Evolutionary conservation across 2,329 filamentous ascomycete species (phyloP), one percentile per base, ranked within the genome.

Genomic region (Fusarium sp.): DNA sequence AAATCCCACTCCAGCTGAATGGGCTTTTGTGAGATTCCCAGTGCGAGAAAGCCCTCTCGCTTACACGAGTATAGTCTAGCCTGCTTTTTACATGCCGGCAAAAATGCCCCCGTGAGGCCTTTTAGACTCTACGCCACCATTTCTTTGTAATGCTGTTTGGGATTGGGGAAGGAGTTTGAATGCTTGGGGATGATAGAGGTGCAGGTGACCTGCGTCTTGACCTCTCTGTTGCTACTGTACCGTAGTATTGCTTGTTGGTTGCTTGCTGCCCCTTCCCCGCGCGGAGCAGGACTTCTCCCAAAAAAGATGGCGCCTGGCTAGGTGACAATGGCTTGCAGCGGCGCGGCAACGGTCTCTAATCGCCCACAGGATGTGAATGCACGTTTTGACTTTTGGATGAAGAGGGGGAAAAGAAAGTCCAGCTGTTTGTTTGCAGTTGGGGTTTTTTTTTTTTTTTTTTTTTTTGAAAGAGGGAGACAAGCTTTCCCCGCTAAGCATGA

Each of bases 291-390:
- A 22, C 43, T 24, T 48, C 22, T 16, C 8, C 22, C 20, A 8
- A 45, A 41, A 48, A 48, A 48, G 43, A 48, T 48, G 43, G 43
- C 43, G 43, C 14, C 22, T 48, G 22, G 43, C 43, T 24, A 58
- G 7, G 39, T 43, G 56, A 58, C 18, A 20, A 56, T 54, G 71
- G 63, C 71, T 68, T 73, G 71, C 63, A 73, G 62, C 70, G 66
- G 67, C 31, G 67, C 39, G 50, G 18, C 29, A 73, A 73, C 62
- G 63, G 63, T 64, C 62, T 24, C 18, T 22, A 18, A 18, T 45
- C 13, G 41, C 52, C 45, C 24, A 31, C 29, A 48, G 11, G 48
- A 60, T 27, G 24, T 27, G 35, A 41, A 43, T 59, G 24, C 57
- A 43, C 35, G 24, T 43, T 59, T 59, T 54, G 50, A 31, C 50